Evolutionary conservation across 2,329 filamentous ascomycete genomes (phyloP).

Genomic region (Cercospora zeina): DNA sequence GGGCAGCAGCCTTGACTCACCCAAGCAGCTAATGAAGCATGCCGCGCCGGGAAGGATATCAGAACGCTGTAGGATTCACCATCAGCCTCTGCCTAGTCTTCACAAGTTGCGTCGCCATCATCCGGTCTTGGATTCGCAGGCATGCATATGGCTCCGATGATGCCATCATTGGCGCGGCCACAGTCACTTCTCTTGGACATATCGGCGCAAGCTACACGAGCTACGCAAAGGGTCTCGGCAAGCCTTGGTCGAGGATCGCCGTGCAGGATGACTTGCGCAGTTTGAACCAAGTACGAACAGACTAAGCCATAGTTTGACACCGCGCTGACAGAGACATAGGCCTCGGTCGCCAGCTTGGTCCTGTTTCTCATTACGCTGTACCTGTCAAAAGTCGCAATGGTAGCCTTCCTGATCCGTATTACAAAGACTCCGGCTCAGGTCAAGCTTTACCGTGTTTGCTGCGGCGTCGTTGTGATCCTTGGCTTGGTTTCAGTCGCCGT

Average conservation of each 20-base stretch:
- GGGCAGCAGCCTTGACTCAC: not conserved
- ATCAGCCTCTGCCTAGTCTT: slow-evolving; percentile 40
- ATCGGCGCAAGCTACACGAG: slow-evolving; percentile 36
- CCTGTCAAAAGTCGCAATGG: slow-evolving; percentile 38
- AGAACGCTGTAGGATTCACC: slow-evolving; percentile 35
- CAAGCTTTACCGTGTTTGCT: slow-evolving; percentile 34
- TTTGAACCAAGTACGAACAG: slow-evolving; percentile 33
- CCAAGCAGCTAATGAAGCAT: slow-evolving; percentile 20
- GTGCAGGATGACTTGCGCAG: slow-evolving; percentile 23
- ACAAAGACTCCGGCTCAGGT: slow-evolving; percentile 34
- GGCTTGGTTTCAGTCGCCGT: slow-evolving; percentile 37
- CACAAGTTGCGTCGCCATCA: slow-evolving; percentile 35
- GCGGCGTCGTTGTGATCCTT: slow-evolving; percentile 29
- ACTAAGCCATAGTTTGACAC: not conserved
- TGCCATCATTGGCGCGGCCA: slow-evolving; percentile 35
- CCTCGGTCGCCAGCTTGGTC: slow-evolving; percentile 34
- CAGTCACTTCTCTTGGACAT: slow-evolving; percentile 35
- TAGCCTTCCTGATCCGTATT: slow-evolving; percentile 39
- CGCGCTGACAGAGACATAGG: slow-evolving; percentile 26
- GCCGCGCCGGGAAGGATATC: slow-evolving; percentile 33
- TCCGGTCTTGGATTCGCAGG: slow-evolving; percentile 37
- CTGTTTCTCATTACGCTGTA: slow-evolving; percentile 38
- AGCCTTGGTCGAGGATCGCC: slow-evolving; percentile 29
- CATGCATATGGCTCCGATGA: slow-evolving; percentile 37
- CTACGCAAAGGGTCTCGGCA: slow-evolving; percentile 35